Base-by-base conservation (phyloP, 441 rosid species). In the Omphalea diandra region DNA sequence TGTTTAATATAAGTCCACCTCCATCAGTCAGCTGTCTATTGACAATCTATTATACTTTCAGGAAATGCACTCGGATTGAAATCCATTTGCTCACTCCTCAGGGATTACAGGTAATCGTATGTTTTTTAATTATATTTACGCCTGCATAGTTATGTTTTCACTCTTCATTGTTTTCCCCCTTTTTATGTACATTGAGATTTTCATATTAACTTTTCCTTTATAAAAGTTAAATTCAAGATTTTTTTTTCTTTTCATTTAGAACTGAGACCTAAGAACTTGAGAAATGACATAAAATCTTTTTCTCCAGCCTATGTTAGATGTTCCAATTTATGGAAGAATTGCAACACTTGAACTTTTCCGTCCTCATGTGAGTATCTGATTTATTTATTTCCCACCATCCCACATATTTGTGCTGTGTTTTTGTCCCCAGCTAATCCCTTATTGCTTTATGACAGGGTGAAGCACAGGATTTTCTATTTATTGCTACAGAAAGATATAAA, bases 31-130 rank as follows among this genome's bases (percentile, higher is more conserved):
- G 60, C 31, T 44, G 18, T 54, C 36, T 31, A 27, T 55, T 61
- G 2, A 38, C 43, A 8, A 11, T 53, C 38, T 43, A 50, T 11
- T 36, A 14, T 70, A 59, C 43, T 82, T 72, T 36, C 93, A 94
- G 98, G 87, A 92, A 94, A 87, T 94, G 96, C 70, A 92, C 99
- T 26, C 96, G 96, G 26, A 86, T 94, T n/a, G 99, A 94, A 79
- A 94, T 94, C 72, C 94, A 90, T 80, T 78, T 92, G 83, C 96
- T 92, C 12, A 82, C 97, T 60, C 86, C 94, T 63, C 93, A 87
- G 79, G 98, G 99, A 57, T 88, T 94, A 63, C 97, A 91, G 98
- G 98, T 94, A 79, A 52, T 18, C 26, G 11, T 36, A 38, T 66
- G 33, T 47, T 71, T 26, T 65, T 36, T n/a, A 36, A 6, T 20